A percentile compares a stretch with the other conserved stretches of the same genome.
Conservation (phyloP, 2,329 filamentous ascomycete genomes). For the Sporothrix pseudoabietina region DNA sequence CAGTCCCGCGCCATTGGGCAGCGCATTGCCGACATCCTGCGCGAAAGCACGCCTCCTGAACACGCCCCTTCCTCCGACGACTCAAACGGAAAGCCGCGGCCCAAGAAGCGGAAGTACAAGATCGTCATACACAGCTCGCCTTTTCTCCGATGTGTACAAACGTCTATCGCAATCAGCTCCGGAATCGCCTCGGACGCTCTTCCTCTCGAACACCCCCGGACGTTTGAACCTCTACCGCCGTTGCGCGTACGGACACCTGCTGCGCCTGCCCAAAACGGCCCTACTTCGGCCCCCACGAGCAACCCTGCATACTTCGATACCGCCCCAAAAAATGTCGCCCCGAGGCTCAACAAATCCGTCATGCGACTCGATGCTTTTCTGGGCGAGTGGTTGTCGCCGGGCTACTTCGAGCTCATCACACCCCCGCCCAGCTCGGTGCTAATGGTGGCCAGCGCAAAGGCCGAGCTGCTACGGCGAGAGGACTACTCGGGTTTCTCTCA, state of each 20-base stretch:
- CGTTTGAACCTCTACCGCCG: constrained; percentile 21
- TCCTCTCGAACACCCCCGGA: constrained; percentile 34
- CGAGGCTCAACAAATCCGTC: constrained; percentile 55
- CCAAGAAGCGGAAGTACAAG: constrained; percentile 66
- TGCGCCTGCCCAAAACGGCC: background rate
- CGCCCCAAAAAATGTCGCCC: background rate
- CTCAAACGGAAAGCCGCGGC: constrained; percentile 31
- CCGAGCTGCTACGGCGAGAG: constrained; percentile 76
- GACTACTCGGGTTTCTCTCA: constrained; percentile 60
- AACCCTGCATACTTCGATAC: background rate
- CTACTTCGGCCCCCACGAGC: background rate
- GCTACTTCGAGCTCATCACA: constrained; percentile 91
- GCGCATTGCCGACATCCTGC: constrained; percentile 75
- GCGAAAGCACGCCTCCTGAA: constrained; percentile 53
- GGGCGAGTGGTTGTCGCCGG: constrained; percentile 91
- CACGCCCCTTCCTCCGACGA: background rate
- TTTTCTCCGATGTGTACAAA: constrained; percentile 90
- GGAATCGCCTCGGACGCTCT: constrained; percentile 70
- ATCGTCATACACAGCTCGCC: constrained; percentile 92
- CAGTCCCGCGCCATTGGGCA: constrained; percentile 81
- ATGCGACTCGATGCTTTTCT: constrained; percentile 89
- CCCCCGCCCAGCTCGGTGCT: constrained; percentile 82
- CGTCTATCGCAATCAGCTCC: constrained; percentile 82
- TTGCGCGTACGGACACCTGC: background rate
- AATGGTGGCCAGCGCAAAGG: constrained; percentile 88